Conservation (phyloP, 768 basidiomycete species). For the Bullera alba region DNA sequence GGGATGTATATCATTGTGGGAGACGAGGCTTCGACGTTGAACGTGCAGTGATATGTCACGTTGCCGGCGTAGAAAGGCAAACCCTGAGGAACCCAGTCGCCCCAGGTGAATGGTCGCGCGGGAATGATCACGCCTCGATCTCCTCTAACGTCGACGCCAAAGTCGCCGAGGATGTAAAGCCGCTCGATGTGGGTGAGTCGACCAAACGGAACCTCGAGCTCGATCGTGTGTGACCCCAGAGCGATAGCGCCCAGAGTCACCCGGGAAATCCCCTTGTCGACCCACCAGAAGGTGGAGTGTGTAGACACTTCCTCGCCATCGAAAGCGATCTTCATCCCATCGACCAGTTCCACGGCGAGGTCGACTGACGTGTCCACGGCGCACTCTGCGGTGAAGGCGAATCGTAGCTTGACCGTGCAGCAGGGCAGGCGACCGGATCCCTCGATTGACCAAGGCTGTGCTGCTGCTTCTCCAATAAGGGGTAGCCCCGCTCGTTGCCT, state of each 20-base stretch:
- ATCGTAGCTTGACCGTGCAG: slow-evolving; percentile 14
- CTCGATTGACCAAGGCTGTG: slow-evolving; percentile 26
- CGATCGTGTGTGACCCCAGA: slow-evolving; percentile 12
- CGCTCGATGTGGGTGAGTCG: slow-evolving; percentile 22
- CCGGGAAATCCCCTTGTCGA: slow-evolving; percentile 25
- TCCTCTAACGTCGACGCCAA: slow-evolving; percentile 22
- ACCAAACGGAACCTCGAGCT: slow-evolving; percentile 16
- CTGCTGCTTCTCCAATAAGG: slow-evolving; percentile 21
- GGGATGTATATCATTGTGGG: slow-evolving; percentile 11
- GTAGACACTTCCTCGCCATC: slow-evolving; percentile 12
- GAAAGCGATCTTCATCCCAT: slow-evolving; percentile 10
- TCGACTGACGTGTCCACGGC: slow-evolving; percentile 1
- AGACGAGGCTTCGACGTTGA: not conserved
- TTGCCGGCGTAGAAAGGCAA: slow-evolving; percentile 34
- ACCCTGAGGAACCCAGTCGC: slow-evolving; percentile 24
- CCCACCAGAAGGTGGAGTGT: slow-evolving; percentile 21
- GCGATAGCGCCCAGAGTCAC: slow-evolving; percentile 10
- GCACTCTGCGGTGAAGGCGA: slow-evolving; percentile 9
- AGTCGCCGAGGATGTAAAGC: slow-evolving; percentile 27
- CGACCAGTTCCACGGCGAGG: slow-evolving; percentile 20
- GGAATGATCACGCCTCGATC: slow-evolving; percentile 13
- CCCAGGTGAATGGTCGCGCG: slow-evolving; percentile 11
- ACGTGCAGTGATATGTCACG: slow-evolving; percentile 20
- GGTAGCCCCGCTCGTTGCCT: slow-evolving; percentile 15
- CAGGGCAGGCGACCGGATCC: slow-evolving; percentile 8